A percentile compares a stretch with the other conserved stretches of the same genome.
Conservation (phyloP, 768 basidiomycete genomes). For the Leucosporidium scottii region DNA sequence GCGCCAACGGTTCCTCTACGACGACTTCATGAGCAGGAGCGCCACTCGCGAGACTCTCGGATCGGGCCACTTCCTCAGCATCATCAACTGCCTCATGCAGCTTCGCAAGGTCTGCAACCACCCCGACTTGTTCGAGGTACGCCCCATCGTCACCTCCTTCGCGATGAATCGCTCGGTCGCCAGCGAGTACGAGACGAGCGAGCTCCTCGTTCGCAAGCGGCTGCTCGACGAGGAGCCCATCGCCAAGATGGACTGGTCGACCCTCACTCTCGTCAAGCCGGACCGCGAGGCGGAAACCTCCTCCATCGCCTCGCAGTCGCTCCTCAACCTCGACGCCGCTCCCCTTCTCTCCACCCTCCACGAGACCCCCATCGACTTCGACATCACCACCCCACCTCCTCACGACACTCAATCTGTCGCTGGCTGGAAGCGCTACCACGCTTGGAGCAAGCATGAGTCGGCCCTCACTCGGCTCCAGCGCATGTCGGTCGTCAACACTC, state of each 20-base stretch:
- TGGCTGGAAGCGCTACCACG: conserved; percentile 58
- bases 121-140: conserved; percentile 74
- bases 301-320: conserved; percentile 10
- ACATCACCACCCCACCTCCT: conserved; percentile 49
- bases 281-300: conserved; percentile 23
- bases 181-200: conserved; percentile 41
- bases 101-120: conserved; percentile 95
- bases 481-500: conserved; percentile 63
- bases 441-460: conserved; percentile 49
- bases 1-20: conserved; percentile 74
- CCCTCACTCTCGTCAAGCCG: conserved; percentile 30
- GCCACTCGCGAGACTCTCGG: conserved; percentile 53
- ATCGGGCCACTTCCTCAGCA: conserved; percentile 59
- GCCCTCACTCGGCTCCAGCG: conserved; percentile 60
- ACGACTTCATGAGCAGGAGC: conserved; percentile 69
- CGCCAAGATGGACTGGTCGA: conserved; percentile 32
- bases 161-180: conserved; percentile 44
- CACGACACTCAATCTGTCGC: conserved; percentile 66
- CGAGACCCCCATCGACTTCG: conserved; percentile 12
- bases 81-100: conserved; percentile 71
- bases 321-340: conserved; percentile 24
- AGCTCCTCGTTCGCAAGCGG: conserved; percentile 41
- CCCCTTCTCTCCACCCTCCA: conserved; percentile 17
- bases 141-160: conserved; percentile 47
- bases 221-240: conserved; percentile 38